Percentiles rank a stretch among this genome's conserved stretches.
Evolutionary conservation across 139 green algal genomes (phyloP).

Genomic region (Ettlia oleoabundans): DNA sequence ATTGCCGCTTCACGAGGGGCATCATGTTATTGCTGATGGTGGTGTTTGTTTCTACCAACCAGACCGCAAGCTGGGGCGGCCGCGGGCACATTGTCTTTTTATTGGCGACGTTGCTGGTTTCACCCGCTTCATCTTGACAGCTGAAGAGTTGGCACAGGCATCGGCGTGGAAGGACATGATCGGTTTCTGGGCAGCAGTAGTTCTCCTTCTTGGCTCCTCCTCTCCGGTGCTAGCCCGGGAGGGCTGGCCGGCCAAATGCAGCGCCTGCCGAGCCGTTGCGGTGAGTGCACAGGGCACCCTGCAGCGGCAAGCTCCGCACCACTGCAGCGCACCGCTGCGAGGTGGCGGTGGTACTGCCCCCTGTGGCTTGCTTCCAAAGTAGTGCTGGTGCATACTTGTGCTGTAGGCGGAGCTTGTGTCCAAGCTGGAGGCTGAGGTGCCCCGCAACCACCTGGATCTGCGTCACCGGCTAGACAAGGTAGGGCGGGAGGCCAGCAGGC

Average conservation of each 20-base stretch:
- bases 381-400: background rate
- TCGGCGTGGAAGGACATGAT: too few species aligned
- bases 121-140: too few species aligned
- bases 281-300: too few species aligned
- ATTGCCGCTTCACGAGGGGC: too few species aligned
- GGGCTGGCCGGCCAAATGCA: background rate
- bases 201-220: background rate
- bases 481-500: too few species aligned
- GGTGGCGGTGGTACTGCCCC: background rate
- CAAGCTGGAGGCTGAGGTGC: constrained; percentile 5
- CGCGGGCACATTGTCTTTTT: too few species aligned
- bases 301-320: too few species aligned
- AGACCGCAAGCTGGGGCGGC: too few species aligned
- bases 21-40: too few species aligned
- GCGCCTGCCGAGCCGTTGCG: background rate
- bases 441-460: constrained; percentile 84
- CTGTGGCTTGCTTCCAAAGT: background rate
- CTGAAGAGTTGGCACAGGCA: too few species aligned
- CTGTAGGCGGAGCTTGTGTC: background rate
- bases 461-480: constrained; percentile 79
- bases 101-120: too few species aligned
- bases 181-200: background rate
- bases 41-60: too few species aligned
- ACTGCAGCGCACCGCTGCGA: background rate
- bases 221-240: background rate